Conservation (phyloP, 495 filamentous ascomycete genomes). For the Hamigera avellanea region DNA sequence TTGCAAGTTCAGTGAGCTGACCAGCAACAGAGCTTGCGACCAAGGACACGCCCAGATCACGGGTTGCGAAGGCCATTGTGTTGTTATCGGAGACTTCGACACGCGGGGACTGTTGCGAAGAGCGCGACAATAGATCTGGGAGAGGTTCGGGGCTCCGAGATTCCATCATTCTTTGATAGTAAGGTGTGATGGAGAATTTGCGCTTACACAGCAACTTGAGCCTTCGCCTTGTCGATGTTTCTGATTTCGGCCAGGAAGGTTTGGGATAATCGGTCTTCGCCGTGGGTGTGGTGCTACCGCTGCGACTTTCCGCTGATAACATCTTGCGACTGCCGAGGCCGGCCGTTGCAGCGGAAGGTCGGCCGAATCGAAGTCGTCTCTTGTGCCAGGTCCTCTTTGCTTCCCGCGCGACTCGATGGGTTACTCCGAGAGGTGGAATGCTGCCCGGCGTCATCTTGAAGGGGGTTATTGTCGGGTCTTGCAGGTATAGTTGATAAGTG, state of each 20-base stretch:
- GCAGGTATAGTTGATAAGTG: constrained; percentile 75
- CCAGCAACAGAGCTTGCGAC: constrained; percentile 65
- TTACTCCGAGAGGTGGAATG: constrained; percentile 82
- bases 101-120: constrained; percentile 18
- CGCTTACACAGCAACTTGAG: constrained; percentile 74
- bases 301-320: constrained; percentile 32
- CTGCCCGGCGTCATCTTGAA: constrained; percentile 82
- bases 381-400: constrained; percentile 72
- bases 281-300: constrained; percentile 57
- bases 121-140: constrained; percentile 38
- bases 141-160: constrained; percentile 67
- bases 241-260: constrained; percentile 67
- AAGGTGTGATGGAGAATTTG: constrained; percentile 55
- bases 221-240: constrained; percentile 65
- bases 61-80: constrained; percentile 46
- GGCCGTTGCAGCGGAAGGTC: neutral
- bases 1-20: constrained; percentile 53
- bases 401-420: constrained; percentile 74
- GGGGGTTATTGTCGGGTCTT: constrained; percentile 86
- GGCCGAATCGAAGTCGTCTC: constrained; percentile 10
- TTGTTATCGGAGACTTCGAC: constrained; percentile 13
- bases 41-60: constrained; percentile 79
- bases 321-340: neutral
- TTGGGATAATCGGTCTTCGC: constrained; percentile 13
- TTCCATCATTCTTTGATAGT: constrained; percentile 60